Base-by-base conservation (phyloP, 176 grass and related monocot species). In the Panicum miliaceum region DNA sequence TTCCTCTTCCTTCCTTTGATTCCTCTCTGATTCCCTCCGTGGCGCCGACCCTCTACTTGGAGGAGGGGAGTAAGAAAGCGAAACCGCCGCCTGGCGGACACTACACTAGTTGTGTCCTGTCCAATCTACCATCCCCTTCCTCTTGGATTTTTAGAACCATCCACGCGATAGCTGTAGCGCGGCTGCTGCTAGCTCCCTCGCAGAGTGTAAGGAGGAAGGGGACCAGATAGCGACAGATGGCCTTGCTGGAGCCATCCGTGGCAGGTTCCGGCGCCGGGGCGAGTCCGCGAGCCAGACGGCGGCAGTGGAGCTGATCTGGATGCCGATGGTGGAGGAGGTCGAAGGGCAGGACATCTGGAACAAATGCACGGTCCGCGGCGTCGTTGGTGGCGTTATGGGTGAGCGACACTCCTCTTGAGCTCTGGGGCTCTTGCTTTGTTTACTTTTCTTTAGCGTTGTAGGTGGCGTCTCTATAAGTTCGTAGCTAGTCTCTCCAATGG, bases 301-400 rank as follows among this genome's bases (percentile, higher is more conserved):
- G 4, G 20, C 29, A 45, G 81, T 94, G 57, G 89, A 98, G 82
- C 91, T 81, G 36, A 70, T 98, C 54, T 85, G 83, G 60, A 68
- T 98, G 45, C 96, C 91, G 1, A 83, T 89, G 46, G 72, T 25
- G 23, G 96, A 98, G 80, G 96, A 98, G 80, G 93, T 98, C 46
- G 84, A 84, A 27, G 91, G 82, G 76, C 91, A 93, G 85, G 96
- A 98, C 71, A 87, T 93, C 32, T 93, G 89, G 85, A 95, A 95
- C 77, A 98, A 95, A 86, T 95, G 91, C 81, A 87, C 83, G 27
- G 87, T 95, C 47, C 91, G 89, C n/a, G 95, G 89, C 81, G 93
- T 93, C 72, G 63, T 92, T 37, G 94, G 92, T 77, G 92, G 95
- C 14, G 84, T 97, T 81, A 91, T 97, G 90, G 92, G 95, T 94